Evolutionary conservation across 306 rosid genomes (phyloP), one percentile per base, ranked within the genome.

Genomic region (Gleditsia sinensis): DNA sequence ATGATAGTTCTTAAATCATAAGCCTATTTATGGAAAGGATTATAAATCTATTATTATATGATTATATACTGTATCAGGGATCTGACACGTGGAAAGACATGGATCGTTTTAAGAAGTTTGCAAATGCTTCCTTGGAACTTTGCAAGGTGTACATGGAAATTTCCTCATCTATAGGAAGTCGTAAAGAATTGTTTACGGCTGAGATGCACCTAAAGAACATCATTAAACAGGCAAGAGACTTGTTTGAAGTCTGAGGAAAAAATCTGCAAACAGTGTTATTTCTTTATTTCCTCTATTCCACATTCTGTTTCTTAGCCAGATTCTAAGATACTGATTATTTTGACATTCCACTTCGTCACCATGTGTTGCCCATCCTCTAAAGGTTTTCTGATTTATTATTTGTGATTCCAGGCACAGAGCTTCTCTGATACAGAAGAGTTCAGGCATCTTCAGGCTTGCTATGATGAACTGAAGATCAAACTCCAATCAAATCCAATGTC

Each of bases 171-270:
- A 72, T 89, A 23, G 89, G 85, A 53, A 89, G 88, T 80, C 67
- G 42, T 30, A 89, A 78, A 53, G 96, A 91, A 72, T 87, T 94
- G 65, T 71, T 78, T 60, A 50, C 87, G 1, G 96, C 97, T 36
- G 97, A 94, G 73, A 91, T 90, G 98, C 98, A 91, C 82, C 81
- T 94, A 50, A 94, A 87, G 85, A 94, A 74, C 84, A 82, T 80
- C 45, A 80, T 88, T 58, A 90, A 83, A 86, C 98, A 94, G 97
- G 98, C 73, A 76, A 84, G 89, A 71, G 67, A 21, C 10, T 54
- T 50, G 12, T 3, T 11, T 33, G 14, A 32, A 61, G 60, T 57
- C 63, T 78, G 23, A 37, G 49, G 30, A 20, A 16, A 17, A 61
- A 16, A n/a, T 33, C 27, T 12, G 25, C 49, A 58, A 72, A 51